phyloP scores from a whole-genome alignment of 179 eudicot species.

The Spergularia azorica region DNA sequence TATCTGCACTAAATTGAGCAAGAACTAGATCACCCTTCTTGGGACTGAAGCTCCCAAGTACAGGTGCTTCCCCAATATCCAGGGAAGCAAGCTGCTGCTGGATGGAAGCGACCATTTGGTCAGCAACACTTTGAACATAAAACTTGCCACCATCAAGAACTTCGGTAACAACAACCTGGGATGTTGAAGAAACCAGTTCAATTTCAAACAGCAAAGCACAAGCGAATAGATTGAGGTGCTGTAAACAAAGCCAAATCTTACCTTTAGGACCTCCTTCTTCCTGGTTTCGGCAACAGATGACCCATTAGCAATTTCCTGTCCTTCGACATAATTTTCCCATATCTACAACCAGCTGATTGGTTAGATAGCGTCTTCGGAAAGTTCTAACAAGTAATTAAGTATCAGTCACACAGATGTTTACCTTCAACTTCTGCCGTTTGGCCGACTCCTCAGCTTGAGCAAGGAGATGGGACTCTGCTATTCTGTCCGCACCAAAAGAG shows the following conservation, averaged over 20 bases:
- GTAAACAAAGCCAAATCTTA: conserved; percentile 20
- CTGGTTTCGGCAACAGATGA: conserved; percentile 49
- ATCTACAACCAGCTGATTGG: conserved; percentile 46
- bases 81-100: conserved; percentile 86
- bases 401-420: conserved; percentile 24
- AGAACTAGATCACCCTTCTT: conserved; percentile 89
- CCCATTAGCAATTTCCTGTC: conserved; percentile 78
- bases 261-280: conserved; percentile 89
- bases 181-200: background rate
- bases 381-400: background rate
- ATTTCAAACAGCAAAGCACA: conserved; percentile 11
- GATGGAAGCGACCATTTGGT: conserved; percentile 66
- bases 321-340: conserved; percentile 97
- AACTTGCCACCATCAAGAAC: conserved; percentile 87
- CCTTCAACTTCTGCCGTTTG: conserved; percentile 87
- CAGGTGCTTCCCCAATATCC: conserved; percentile 71
- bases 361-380: background rate
- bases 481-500: conserved; percentile 73
- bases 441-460: conserved; percentile 87
- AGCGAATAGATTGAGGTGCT: background rate
- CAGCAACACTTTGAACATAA: conserved; percentile 78
- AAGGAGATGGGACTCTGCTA: conserved; percentile 79
- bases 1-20: conserved; percentile 87
- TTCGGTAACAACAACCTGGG: conserved; percentile 80
- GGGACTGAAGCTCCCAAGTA: conserved; percentile 76